Evolutionary conservation across 352 stramenopile genomes (phyloP), one percentile per base, ranked within the genome.

Genomic region (Elongisporangium anandrum): DNA sequence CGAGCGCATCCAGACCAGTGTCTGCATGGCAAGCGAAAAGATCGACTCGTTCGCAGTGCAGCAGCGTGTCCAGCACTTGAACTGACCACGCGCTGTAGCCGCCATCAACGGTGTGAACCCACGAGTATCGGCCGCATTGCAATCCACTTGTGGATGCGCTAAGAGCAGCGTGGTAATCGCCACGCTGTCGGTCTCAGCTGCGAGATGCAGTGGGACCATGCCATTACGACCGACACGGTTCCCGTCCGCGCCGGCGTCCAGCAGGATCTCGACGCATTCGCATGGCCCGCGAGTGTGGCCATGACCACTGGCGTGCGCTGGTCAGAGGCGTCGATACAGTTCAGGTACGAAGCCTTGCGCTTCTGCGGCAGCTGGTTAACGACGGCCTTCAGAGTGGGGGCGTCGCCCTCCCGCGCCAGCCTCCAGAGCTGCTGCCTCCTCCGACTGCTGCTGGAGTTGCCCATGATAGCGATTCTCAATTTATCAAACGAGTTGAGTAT

Each of bases 251-350:
- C 78, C 79, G 17, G 66, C 79, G 3, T 62, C 58, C 0, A 93
- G 58, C 22, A 96, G 77, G 41, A 65, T 70, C 47, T 77, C 56
- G 0, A 79, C 87, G 61, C 85, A 93, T 20, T 75, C 63, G 41
- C 24, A 64, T 95, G 77, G 54, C 87, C 87, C 54, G 78, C 63
- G 7, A 65, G 64, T 48, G 75, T 78, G 0, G 87, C 87, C 26
- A 80, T 85, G 17, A 76, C 75, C 26, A 95, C 68, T 21, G 85
- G 82, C 53, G 87, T 90, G 62, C 79, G 76, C 49, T 76, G 71
- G 52, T 74, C 80, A 38, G 83, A 59, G 39, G 71, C 71, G 64
- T 94, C 85, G 16, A 70, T 61, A 76, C 81, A 92, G 60, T 94
- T 80, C 53, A 87, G 55, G 60, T 89, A 87, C 66, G 67, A 74